These are phyloP conservation scores for Endoconidiophora laricicola DNA, from an alignment of 2,329 filamentous ascomycete species.

Conservation along the genomic window DNA sequence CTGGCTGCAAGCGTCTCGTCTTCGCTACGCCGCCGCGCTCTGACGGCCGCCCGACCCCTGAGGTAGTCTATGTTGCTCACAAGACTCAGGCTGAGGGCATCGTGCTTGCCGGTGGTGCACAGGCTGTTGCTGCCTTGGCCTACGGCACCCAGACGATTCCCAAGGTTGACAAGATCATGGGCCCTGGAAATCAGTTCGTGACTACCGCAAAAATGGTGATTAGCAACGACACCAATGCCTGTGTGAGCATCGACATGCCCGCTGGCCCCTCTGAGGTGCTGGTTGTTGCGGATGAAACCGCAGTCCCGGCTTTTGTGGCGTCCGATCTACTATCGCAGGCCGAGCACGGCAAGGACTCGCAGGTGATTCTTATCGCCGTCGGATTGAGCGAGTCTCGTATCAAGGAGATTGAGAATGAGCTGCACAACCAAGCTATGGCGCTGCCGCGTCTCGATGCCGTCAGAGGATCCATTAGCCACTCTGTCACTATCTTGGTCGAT, in stretches of 20 bases:
- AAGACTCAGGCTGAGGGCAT: conserved; percentile 94
- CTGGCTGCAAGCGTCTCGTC: conserved; percentile 88
- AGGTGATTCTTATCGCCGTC: conserved; percentile 81
- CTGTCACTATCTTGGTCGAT: conserved; percentile 65
- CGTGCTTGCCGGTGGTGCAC: conserved; percentile 84
- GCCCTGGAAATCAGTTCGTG: conserved; percentile 95
- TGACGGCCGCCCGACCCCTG: conserved; percentile 82
- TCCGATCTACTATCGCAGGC: conserved; percentile 90
- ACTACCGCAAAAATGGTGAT: conserved; percentile 98
- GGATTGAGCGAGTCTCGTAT: conserved; percentile 59
- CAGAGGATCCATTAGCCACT: conserved; percentile 76
- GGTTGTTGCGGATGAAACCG: conserved; percentile 76
- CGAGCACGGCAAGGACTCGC: conserved; percentile 90
- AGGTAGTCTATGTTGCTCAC: conserved; percentile 94
- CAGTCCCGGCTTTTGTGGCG: conserved; percentile 88
- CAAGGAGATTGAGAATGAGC: conserved; percentile 72
- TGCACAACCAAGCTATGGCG: conserved; percentile 72
- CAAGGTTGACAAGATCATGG: conserved; percentile 98
- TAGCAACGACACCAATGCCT: conserved; percentile 88
- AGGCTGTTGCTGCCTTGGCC: conserved; percentile 90
- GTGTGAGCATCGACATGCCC: conserved; percentile 95
- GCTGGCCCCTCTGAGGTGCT: conserved; percentile 91
- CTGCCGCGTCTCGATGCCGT: conserved; percentile 89
- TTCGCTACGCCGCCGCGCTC: conserved; percentile 78
- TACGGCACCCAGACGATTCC: conserved; percentile 88